Conservation (phyloP, 177 flowering plant species). For the Vitis hybrid region DNA sequence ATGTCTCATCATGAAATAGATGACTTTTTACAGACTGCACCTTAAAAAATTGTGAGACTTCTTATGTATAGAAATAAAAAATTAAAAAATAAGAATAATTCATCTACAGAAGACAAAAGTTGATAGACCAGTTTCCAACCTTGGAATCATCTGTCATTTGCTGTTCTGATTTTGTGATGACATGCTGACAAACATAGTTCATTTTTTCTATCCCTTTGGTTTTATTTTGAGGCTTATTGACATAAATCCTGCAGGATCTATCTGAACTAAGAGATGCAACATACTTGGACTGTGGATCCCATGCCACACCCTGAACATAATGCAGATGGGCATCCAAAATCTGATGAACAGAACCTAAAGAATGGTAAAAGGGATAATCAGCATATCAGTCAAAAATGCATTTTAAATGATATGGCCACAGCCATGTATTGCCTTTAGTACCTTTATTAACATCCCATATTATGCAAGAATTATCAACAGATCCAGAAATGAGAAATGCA, state of each 20-base stretch:
- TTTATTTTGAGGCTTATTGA: conserved; percentile 68
- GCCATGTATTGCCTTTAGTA: conserved; percentile 20
- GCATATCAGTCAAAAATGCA: neutral
- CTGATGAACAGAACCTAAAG: conserved; percentile 87
- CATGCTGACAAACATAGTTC: conserved; percentile 78
- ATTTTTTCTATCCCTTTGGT: conserved; percentile 62
- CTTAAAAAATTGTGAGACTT: conserved; percentile 17
- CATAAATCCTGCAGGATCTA: conserved; percentile 81
- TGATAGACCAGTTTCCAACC: conserved; percentile 40
- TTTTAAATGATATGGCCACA: conserved; percentile 8
- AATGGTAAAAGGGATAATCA: neutral
- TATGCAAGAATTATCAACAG: conserved; percentile 96
- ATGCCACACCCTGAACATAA: conserved; percentile 99
- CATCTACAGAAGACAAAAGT: conserved; percentile 1
- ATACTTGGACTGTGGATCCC: conserved; percentile 88
- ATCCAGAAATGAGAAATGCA: conserved; percentile 87
- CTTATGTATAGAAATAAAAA: neutral
- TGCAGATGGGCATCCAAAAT: conserved; percentile 88
- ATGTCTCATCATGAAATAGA: conserved; percentile 96
- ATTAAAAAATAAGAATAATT: conserved; percentile 2
- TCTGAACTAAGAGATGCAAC: conserved; percentile 95
- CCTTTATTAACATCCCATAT: conserved; percentile 97
- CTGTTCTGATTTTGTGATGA: conserved; percentile 65
- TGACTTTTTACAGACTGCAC: conserved; percentile 52
- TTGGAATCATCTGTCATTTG: conserved; percentile 58